A percentile compares a stretch with the other conserved stretches of the same genome.
Conservation (phyloP, 768 basidiomycete species). For the Leucosporidium creatinivorum region DNA sequence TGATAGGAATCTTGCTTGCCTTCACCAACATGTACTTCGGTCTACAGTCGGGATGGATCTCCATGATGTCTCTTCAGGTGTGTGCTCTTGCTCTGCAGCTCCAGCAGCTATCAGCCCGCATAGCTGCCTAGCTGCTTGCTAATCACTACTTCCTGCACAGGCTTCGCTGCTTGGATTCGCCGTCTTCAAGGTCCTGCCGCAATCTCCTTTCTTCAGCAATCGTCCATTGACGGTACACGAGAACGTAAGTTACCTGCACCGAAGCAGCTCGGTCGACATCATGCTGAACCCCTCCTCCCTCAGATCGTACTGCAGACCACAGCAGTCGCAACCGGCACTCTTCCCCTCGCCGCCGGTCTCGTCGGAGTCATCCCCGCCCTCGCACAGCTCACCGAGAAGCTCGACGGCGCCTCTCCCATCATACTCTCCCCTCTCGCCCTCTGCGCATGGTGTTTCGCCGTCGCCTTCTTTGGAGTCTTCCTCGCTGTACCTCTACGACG, state of each 20-base stretch:
- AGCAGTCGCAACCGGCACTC: constrained; percentile 80
- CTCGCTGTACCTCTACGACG: constrained; percentile 87
- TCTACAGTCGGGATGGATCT: constrained; percentile 82
- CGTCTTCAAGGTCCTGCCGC: constrained; percentile 55
- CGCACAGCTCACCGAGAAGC: constrained; percentile 60
- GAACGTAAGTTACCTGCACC: constrained; percentile 6
- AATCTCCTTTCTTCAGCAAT: constrained; percentile 31
- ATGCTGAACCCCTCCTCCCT: constrained; percentile 36
- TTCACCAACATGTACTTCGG: constrained; percentile 88
- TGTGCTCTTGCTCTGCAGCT: constrained; percentile 3
- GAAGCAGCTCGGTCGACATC: too few species aligned
- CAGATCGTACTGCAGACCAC: constrained; percentile 88
- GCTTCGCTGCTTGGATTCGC: constrained; percentile 88
- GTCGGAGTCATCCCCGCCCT: constrained; percentile 92
- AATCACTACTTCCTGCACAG: constrained; percentile 44
- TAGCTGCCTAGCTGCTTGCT: constrained; percentile 83
- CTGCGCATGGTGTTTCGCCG: constrained; percentile 76
- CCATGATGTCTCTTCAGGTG: constrained; percentile 54
- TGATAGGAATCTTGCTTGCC: constrained; percentile 68
- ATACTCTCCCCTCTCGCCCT: constrained; percentile 64
- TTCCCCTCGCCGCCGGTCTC: constrained; percentile 51
- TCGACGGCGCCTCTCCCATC: constrained; percentile 71
- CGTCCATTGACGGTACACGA: constrained; percentile 25
- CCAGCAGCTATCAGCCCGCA: constrained; percentile 42
- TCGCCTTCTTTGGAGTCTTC: constrained; percentile 99